Conservation (phyloP, 2,329 filamentous ascomycete genomes). For the Oidium heveae region DNA sequence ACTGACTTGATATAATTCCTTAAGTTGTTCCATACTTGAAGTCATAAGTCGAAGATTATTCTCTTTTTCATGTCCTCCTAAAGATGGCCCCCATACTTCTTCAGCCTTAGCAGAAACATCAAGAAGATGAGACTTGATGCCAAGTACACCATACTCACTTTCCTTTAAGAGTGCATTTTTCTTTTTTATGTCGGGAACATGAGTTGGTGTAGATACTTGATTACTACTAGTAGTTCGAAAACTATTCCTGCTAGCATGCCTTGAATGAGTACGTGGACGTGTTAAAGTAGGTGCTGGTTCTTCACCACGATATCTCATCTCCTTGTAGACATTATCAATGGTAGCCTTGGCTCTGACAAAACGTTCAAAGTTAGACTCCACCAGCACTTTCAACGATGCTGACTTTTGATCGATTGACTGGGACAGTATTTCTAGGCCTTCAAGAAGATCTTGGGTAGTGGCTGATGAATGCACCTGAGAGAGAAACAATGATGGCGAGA, state of each 20-base stretch:
- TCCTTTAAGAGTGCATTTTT: conserved; percentile 87
- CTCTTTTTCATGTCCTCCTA: conserved; percentile 79
- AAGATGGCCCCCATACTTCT: conserved; percentile 86
- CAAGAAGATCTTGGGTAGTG: conserved; percentile 56
- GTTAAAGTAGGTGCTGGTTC: conserved; percentile 18
- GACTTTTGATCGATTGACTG: conserved; percentile 94
- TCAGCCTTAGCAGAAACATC: conserved; percentile 87
- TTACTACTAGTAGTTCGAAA: conserved; percentile 17
- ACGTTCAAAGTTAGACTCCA: conserved; percentile 94
- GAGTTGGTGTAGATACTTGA: conserved; percentile 9
- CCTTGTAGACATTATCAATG: conserved; percentile 94
- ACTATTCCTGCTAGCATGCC: conserved; percentile 15
- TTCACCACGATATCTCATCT: conserved; percentile 59
- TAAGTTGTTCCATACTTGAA: conserved; percentile 51
- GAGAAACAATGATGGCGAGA: conserved; percentile 76
- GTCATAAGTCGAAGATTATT: conserved; percentile 60
- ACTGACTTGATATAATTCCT: conserved; percentile 60
- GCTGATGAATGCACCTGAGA: conserved; percentile 75
- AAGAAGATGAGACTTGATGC: conserved; percentile 67
- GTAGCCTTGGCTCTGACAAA: conserved; percentile 95
- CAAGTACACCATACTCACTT: conserved; percentile 69
- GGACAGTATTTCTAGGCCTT: conserved; percentile 65
- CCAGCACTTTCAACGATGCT: conserved; percentile 80
- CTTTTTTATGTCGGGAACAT: conserved; percentile 30
- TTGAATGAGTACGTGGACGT: conserved; percentile 14